Evolutionary conservation across 2,329 filamentous ascomycete genomes (phyloP), one percentile per base, ranked within the genome.

Genomic region (Epichloe hybrida): DNA sequence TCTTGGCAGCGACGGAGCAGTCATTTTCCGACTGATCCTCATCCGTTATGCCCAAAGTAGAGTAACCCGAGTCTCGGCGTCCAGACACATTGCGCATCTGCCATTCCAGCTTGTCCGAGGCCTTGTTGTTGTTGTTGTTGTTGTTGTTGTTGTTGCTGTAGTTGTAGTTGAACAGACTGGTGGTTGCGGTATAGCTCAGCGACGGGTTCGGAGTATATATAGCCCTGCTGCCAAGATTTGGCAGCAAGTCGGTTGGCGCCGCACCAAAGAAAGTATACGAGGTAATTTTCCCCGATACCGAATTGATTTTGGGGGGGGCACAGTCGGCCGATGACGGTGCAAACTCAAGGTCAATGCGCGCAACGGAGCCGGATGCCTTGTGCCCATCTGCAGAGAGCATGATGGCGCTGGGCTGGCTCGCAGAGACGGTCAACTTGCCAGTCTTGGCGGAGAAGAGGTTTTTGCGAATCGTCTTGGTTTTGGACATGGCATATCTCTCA

Each of bases 11-110:
- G 46, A 52, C 54, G 15, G 59, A 57, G 21, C 52, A 52, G 40
- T 66, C 66, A 21, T 64, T 64, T 48, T 70, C 68, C 0, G 66
- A 69, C 12, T 57, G 59, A 21, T 64, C 62, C 42, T 63, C 64
- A 20, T 63, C 64, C 15, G 38, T 21, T 20, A 63, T 50, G 48
- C 64, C 61, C n/a, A 72, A 66, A 59, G 66, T 74, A 12, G 68
- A 69, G 59, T 79, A 79, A 7, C 76, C 76, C 2, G 76, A 79
- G 58, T 79, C 76, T 20, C 75, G 69, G 34, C 75, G 69, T 1
- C 58, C 58, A 23, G 60, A 56, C 3, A 57, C 51, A 8, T 62
- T 59, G 27, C 64, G 58, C 35, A 64, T 62, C 50, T 70, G 61
- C 77, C 77, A 80, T 21, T 57, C 56, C 11, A 69, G 52, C 13